Evolutionary conservation across 768 basidiomycete genomes (phyloP), one percentile per base, ranked within the genome.

Genomic region (Amanita rimosa): DNA sequence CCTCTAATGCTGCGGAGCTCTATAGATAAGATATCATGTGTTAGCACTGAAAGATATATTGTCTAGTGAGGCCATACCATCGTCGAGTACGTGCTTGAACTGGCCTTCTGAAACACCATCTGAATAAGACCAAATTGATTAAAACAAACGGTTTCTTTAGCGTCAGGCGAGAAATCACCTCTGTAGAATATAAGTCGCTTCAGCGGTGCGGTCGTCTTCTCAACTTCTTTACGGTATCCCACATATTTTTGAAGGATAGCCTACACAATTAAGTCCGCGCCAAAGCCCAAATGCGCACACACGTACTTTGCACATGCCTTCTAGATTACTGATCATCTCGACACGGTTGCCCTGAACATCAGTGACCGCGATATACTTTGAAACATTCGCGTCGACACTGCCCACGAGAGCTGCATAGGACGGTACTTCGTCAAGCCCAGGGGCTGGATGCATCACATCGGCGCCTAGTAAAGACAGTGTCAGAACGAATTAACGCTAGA

Each of bases 391-490:
- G 58, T 90, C 88, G 19, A 90, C 78, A 50, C 78, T 88, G 3
- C 73, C 84, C 4, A 90, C 87, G 2, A 90, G 68, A 0, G 84
- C 68, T 0, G 88, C 81, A 58, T 83, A 89, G 0, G 87, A 90
- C 0, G 88, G 87, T 0, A 81, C 73, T 4, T 76, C 82, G 1
- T 72, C 74, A 0, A 81, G 72, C 4, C 85, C 85, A 3, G 88
- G 86, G 1, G 83, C 75, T 0, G 87, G 86, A 56, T 90, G 87
- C 16, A 84, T 83, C 14, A 84, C 83, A 59, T 89, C 85, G 6
- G 86, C 85, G 46, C 83, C 80, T 83, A 53, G 36, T 33, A 21
- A 4, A 26, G 6, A 36, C 42, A 22, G 41, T 54, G 10, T 43
- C 3, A 13, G 27, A 35, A n/a, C 6, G 0, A 40, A 6, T 34